A percentile compares a stretch with the other conserved stretches of the same genome.
Conservation (phyloP, 2,329 filamentous ascomycete species). For the Botrytis hyacinthi region DNA sequence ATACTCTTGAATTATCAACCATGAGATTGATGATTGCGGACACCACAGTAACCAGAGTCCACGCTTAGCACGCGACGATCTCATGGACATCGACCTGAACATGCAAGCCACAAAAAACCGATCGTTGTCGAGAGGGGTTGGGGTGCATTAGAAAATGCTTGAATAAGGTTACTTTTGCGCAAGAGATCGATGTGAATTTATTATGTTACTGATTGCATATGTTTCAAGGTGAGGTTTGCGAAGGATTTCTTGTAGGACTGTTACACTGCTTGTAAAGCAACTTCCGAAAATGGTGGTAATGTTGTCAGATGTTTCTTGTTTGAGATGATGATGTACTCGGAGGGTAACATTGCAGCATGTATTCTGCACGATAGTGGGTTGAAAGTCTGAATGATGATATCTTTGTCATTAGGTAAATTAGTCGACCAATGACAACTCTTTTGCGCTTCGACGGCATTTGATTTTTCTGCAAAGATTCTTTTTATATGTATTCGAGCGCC, state of each 20-base stretch:
- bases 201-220: background rate
- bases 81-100: background rate
- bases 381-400: background rate
- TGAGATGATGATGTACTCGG: background rate
- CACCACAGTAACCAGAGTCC: background rate
- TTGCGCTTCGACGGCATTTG: background rate
- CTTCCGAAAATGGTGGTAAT: background rate
- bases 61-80: background rate
- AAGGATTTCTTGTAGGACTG: constrained; percentile 2
- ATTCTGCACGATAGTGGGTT: background rate
- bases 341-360: background rate
- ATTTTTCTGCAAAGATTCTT: background rate
- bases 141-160: background rate
- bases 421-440: background rate
- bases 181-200: background rate
- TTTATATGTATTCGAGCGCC: background rate
- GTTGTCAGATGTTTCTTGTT: background rate
- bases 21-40: background rate
- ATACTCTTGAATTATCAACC: background rate
- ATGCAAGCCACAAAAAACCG: background rate
- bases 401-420: background rate
- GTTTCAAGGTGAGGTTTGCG: constrained; percentile 11
- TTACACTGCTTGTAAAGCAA: background rate
- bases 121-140: background rate
- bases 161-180: background rate